Base-by-base conservation (phyloP, 441 rosid species). In the Macaranga tanarius region DNA sequence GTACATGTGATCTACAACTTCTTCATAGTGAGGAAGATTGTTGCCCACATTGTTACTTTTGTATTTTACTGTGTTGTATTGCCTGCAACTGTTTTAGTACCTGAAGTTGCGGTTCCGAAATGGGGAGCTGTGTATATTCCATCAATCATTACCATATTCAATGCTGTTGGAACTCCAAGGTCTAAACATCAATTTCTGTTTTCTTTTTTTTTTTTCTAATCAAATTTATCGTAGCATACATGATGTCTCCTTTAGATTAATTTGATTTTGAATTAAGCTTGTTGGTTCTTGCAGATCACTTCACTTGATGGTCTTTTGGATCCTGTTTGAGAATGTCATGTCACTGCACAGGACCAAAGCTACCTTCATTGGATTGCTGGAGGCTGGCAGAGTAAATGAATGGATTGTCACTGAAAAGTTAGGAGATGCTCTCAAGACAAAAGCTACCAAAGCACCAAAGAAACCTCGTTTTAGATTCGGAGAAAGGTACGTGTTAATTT, bases 111-210 rank as follows among this genome's bases (percentile, higher is more conserved):
- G 15, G 96, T 91, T 59, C 96, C 99, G 0, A 90, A 83, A 66
- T 95, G 98, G 98, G 98, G 88, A n/a, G 88, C 97, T 34, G 90
- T 91, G 68, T 95, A 92, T 75, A 87, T 95, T 63, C 98, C 99
- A 47, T 79, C 88, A 4, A 48, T 85, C 52, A 87, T 95, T 63
- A 91, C 97, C 48, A 64, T 91, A 10, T 94, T 95, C 73, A 92
- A 91, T 50, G 90, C 98, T 0, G 90, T 95, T 7, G 97, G 97
- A 31, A 95, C 98, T 62, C 99, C 99, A 2, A 95, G 99, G 99
- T 93, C 23, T 16, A 48, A 1, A 2, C 5, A 17, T 52, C 15
- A 5, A 4, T 56, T 59, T 47, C 22, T 7, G 38, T 17, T 26
- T 34, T 34, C 6, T 34, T 34, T 7, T 45, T 17, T 26, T 34